Percentiles rank a stretch among this genome's conserved stretches.
phyloP scores from a whole-genome alignment of 2,329 filamentous ascomycete species.

The Sclerotinia spermophila region DNA sequence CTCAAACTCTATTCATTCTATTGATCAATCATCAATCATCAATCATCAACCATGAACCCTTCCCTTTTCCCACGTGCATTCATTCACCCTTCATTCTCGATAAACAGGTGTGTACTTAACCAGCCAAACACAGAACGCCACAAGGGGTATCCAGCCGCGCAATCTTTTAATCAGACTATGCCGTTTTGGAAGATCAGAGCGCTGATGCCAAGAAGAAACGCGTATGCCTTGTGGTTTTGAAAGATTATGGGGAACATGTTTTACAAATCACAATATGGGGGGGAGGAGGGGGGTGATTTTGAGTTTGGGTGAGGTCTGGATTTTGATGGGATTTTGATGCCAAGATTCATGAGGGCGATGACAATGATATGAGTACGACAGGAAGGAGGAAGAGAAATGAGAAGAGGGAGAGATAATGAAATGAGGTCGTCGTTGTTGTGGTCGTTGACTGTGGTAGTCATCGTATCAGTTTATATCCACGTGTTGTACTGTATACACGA shows the following conservation, averaged over 20 bases:
- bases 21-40: not conserved
- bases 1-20: not conserved
- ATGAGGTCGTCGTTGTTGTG: not conserved
- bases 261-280: not conserved
- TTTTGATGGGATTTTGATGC: not conserved
- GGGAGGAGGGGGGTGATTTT: not conserved
- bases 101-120: not conserved
- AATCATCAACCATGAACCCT: too few species aligned
- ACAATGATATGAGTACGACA: not conserved
- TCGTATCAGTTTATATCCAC: not conserved
- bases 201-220: not conserved
- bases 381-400: not conserved
- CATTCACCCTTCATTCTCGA: not conserved
- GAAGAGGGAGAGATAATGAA: not conserved
- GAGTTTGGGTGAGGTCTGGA: not conserved
- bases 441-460: not conserved
- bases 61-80: not conserved
- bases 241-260: not conserved
- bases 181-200: not conserved
- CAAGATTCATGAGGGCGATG: not conserved
- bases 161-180: not conserved
- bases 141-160: slow-evolving; percentile 7
- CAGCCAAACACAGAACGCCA: slow-evolving; percentile 1
- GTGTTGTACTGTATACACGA: not conserved
- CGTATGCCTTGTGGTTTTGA: slow-evolving; percentile 1